Evolutionary conservation across 805 yeast species (phyloP), one percentile per base, ranked within the genome.

Genomic region (Ogataea methylovora): DNA sequence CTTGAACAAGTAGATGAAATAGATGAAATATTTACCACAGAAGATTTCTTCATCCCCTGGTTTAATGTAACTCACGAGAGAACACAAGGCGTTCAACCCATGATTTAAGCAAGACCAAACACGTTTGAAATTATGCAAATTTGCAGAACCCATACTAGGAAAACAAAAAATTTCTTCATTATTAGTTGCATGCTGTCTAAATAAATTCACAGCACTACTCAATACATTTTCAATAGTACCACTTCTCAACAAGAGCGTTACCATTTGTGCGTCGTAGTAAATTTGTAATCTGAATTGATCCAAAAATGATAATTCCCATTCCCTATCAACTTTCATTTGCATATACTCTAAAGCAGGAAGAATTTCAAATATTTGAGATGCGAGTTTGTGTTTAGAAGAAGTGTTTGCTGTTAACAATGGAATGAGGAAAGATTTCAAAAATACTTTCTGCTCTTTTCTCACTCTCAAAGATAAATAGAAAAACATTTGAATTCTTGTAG

Each of bases 401-500:
- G 65, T 41, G 29, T 76, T 73, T 0, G 78, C 64, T 2, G 83
- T 63, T 19, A 81, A 51, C 0, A 76, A 63, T 1, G 86, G 77
- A 8, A 79, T 59, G 3, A 81, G 42, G 1, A 75, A 49, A 19
- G 65, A 59, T 31, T 71, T 68, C 13, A 83, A 35, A 7, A 52
- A 51, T 29, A 61, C 65, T 48, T 92, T 66, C 7, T 70, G 46
- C 4, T 46, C 43, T 37, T 78, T 76, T 58, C 76, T 64, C 23
- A 69, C 69, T 42, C 92, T 63, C 25, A 73, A 63, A 40, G 82
- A 84, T 38, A 79, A 71, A 38, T 64, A 67, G 24, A 80, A 54
- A 16, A 83, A 45, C 44, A 61, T 65, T 49, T 81, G 87, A 10
- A 82, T 48, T 44, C 84, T 64, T 12, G 84, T 65, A 7, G 46